phyloP scores from a whole-genome alignment of 805 yeast species.

The Hanseniaspora clermontiae region DNA sequence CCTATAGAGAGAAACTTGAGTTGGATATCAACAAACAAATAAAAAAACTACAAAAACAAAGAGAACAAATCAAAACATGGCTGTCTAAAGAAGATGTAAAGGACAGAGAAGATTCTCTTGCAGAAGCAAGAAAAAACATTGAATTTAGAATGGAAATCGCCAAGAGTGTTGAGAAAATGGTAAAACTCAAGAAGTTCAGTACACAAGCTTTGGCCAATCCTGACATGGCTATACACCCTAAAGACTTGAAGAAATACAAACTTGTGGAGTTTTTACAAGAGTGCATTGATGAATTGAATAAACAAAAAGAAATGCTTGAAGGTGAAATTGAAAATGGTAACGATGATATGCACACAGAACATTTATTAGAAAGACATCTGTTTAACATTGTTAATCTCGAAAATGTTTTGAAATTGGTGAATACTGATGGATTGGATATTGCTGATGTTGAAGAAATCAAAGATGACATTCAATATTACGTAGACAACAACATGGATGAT shows the following conservation, averaged over 20 bases:
- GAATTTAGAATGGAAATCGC: slow-evolving; percentile 86
- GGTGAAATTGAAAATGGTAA: slow-evolving; percentile 53
- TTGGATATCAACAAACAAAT: slow-evolving; percentile 87
- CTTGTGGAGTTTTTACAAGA: slow-evolving; percentile 56
- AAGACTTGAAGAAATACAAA: slow-evolving; percentile 65
- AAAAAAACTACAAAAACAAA: slow-evolving; percentile 79
- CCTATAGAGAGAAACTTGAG: slow-evolving; percentile 89
- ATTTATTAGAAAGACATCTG: slow-evolving; percentile 46
- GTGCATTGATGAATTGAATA: slow-evolving; percentile 64
- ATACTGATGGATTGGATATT: slow-evolving; percentile 67
- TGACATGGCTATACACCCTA: slow-evolving; percentile 53
- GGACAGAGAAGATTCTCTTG: slow-evolving; percentile 60
- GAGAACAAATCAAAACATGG: slow-evolving; percentile 96
- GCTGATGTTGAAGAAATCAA: slow-evolving; percentile 62
- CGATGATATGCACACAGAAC: slow-evolving; percentile 22
- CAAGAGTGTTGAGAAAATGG: slow-evolving; percentile 82
- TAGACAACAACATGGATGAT: slow-evolving; percentile 75
- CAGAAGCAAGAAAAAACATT: slow-evolving; percentile 62
- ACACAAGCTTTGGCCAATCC: slow-evolving; percentile 80
- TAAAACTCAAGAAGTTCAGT: slow-evolving; percentile 87
- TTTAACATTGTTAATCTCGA: slow-evolving; percentile 73
- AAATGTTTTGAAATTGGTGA: slow-evolving; percentile 59
- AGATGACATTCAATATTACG: slow-evolving; percentile 86
- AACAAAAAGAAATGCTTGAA: slow-evolving; percentile 69
- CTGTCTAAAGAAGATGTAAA: slow-evolving; percentile 80